phyloP scores from a whole-genome alignment of 345 rosid genomes.

The Eucalyptus albens region DNA sequence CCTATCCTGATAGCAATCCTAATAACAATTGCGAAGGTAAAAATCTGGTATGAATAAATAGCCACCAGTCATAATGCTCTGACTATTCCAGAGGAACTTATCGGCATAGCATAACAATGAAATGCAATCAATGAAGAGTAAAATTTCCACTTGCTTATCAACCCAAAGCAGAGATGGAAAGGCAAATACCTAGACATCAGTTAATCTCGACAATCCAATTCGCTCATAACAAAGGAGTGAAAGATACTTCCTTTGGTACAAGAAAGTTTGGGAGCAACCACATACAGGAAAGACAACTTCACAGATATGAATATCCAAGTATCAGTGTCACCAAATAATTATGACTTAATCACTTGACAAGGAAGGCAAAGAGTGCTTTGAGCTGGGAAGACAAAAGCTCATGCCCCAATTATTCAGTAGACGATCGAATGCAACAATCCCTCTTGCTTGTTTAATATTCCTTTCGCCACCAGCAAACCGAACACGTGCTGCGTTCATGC shows the following conservation, averaged over 20 bases:
- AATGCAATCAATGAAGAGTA: no score
- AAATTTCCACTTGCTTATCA: not conserved
- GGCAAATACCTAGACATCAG: not conserved
- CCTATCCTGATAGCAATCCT: not conserved
- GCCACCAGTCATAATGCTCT: no score
- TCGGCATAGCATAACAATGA: no score
- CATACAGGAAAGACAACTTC: not conserved
- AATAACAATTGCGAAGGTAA: no score
- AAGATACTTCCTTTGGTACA: not conserved
- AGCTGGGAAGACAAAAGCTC: not conserved
- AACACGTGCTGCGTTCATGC: not conserved
- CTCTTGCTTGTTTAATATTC: not conserved
- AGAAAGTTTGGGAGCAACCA: not conserved
- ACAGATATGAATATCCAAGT: not conserved
- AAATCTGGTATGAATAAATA: no score
- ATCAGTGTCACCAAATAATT: no score
- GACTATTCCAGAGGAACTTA: no score
- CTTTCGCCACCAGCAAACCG: not conserved
- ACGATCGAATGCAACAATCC: accelerated
- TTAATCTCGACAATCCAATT: not conserved
- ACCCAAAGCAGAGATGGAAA: not conserved
- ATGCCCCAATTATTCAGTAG: not conserved
- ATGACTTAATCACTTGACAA: no score
- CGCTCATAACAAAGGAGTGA: not conserved
- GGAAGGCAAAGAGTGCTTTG: no score